Percentiles rank a stretch among this genome's conserved stretches.
phyloP scores from a whole-genome alignment of 176 grass and related monocot species.

The Oryza punctata region DNA sequence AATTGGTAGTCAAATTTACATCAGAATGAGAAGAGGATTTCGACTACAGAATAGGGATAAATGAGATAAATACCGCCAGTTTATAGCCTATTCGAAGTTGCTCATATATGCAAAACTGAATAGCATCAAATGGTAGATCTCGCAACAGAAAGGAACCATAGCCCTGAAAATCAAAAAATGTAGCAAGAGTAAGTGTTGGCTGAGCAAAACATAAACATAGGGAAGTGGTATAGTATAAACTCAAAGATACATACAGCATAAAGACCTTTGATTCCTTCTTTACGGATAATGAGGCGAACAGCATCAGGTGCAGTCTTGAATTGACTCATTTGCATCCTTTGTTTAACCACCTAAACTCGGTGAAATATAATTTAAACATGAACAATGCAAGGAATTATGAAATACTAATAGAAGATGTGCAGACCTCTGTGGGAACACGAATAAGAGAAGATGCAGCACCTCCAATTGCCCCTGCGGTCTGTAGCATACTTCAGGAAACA shows the following conservation, averaged over 20 bases:
- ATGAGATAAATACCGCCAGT: too few relatives aligned
- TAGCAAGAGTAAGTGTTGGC: neutral
- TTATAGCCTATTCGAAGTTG: too few relatives aligned
- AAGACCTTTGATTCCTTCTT: conserved; percentile 63
- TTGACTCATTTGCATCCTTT: conserved; percentile 74
- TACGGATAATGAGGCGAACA: conserved; percentile 59
- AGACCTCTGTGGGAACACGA: conserved; percentile 69
- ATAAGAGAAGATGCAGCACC: conserved; percentile 63
- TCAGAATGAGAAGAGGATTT: too few relatives aligned
- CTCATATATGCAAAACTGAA: too few relatives aligned
- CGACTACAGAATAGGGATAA: too few relatives aligned
- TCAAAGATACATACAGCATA: conserved; percentile 44
- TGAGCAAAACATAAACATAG: neutral
- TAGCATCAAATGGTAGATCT: too few relatives aligned
- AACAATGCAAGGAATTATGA: neutral
- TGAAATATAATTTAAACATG: neutral
- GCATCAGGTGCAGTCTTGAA: conserved; percentile 67
- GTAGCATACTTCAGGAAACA: conserved; percentile 21
- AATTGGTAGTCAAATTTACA: too few relatives aligned
- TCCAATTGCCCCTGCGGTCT: conserved; percentile 78
- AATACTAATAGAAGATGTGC: neutral
- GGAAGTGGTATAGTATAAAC: neutral
- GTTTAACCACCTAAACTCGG: conserved; percentile 61
- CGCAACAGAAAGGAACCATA: too few relatives aligned
- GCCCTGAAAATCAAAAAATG: too few relatives aligned